Evolutionary conservation across 306 rosid species (phyloP).

Genomic region (Corylus avellana): DNA sequence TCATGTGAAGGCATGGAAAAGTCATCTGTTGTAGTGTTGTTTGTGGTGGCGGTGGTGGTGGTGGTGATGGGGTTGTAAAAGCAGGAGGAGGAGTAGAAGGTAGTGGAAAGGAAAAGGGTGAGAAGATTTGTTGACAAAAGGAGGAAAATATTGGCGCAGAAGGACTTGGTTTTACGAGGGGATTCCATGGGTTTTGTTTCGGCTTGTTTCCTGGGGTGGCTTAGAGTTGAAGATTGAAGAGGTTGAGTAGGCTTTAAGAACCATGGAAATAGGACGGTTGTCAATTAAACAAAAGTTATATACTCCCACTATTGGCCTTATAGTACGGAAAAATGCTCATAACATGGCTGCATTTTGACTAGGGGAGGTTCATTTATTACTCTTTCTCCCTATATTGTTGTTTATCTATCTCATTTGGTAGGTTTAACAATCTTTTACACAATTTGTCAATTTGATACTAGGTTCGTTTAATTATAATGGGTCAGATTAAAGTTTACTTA

Average conservation of each 20-base stretch:
- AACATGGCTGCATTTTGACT: neutral
- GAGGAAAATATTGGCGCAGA: constrained; percentile 28
- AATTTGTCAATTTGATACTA: too few relatives aligned
- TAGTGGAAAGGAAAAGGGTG: constrained; percentile 37
- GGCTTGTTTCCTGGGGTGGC: neutral
- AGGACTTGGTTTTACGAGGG: constrained; percentile 3
- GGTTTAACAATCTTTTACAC: too few relatives aligned
- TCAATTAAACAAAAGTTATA: neutral
- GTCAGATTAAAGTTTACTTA: too few relatives aligned
- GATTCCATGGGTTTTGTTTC: constrained; percentile 17
- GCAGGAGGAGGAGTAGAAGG: constrained; percentile 34
- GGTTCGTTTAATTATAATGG: too few relatives aligned
- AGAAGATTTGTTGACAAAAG: constrained; percentile 40
- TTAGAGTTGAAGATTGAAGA: constrained; percentile 8
- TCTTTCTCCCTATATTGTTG: too few relatives aligned
- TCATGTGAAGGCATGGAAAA: neutral
- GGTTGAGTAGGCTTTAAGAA: neutral
- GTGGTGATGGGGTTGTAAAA: constrained; percentile 7
- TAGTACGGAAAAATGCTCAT: neutral
- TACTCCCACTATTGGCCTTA: neutral
- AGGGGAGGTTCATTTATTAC: neutral
- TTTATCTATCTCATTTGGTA: too few relatives aligned
- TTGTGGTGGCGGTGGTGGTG: too few relatives aligned
- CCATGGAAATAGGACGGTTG: constrained; percentile 12
- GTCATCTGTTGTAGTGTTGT: too few relatives aligned